Evolutionary conservation across 306 rosid genomes (phyloP).

Genomic region (Lathyrus aphaca): DNA sequence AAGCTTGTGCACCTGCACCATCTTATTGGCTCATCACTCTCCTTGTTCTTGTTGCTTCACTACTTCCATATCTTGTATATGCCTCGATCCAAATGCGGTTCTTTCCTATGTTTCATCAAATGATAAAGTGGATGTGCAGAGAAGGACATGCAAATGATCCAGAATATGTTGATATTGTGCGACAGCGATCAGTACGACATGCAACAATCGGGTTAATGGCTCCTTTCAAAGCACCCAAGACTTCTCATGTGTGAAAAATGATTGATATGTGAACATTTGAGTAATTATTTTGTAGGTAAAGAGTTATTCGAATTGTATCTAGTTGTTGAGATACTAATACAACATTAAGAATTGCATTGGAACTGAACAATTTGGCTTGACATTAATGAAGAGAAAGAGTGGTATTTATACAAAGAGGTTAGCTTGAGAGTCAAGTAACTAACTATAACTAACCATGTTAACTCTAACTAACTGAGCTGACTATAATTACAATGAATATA

Average conservation of each 20-base stretch:
- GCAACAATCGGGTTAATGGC: constrained; percentile 88
- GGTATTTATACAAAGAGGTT: no score
- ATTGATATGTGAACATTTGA: constrained; percentile 9
- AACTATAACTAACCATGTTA: no score
- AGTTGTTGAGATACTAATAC: not conserved
- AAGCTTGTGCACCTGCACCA: constrained; percentile 86
- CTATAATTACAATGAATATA: no score
- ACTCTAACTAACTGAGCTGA: no score
- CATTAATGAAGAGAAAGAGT: no score
- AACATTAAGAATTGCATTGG: no score
- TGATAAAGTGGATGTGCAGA: constrained; percentile 72
- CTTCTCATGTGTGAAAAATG: constrained; percentile 33
- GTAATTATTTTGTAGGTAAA: constrained; percentile 37
- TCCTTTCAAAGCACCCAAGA: constrained; percentile 51
- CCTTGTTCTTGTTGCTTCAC: constrained; percentile 60
- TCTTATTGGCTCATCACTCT: constrained; percentile 76
- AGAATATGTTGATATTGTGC: constrained; percentile 64
- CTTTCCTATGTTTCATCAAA: constrained; percentile 85
- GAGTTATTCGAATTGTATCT: constrained; percentile 41
- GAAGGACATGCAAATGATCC: constrained; percentile 69
- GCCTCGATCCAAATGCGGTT: constrained; percentile 74
- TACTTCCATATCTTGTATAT: constrained; percentile 67
- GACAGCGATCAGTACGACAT: constrained; percentile 69
- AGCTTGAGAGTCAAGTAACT: no score
- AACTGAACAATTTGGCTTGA: no score